Base-by-base conservation (phyloP, 1,284 basidiomycete species). In the Calocybe gambosa region DNA sequence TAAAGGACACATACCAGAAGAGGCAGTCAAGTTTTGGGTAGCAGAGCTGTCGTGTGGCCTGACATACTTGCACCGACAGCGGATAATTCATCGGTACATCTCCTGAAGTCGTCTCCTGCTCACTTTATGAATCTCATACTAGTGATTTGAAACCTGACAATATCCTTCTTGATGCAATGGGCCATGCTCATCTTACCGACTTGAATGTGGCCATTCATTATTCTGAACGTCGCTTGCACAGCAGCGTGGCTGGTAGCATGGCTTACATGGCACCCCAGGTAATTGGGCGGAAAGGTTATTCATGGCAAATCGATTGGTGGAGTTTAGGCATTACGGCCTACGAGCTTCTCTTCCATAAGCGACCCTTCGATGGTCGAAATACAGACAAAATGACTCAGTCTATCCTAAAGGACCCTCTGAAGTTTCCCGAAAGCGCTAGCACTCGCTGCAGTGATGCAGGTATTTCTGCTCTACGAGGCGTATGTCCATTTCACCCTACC, bases 191-290 rank as follows among this genome's bases (percentile, higher is more conserved):
- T 62, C 75, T 99, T 53, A 98, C 95, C 12, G 95, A 98, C 68
- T 96, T 99, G 71, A 99, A 99, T 63, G 93, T 98, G 55, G 95
- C 94, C 12, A 93, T 98, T 6, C 95, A 98, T 65, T 97, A 92
- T 63, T 93, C 93, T 5, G 86, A 92, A 46, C 75, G 85, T 38
- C 75, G 90, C 26, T 64, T 89, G 49, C 83, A 97, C 62, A 93
- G 89, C 1, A 93, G 90, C 46, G 88, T 99, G 3, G 95, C 93
- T 1, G 93, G 93, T 1, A 93, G 89, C 55, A 95, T 98, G 91
- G 94, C 95, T 0, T 99, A 99, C 69, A 99, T 99, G 95, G 93
- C 94, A 1, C 89, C 94, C 1, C 93, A 98, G 63, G 86, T 98
- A 15, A 75, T 98, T 39, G 75, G 69, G 40, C 69, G 73, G 52